Evolutionary conservation across 2,329 filamentous ascomycete species (phyloP), one percentile per base, ranked within the genome.

Genomic region (Teratosphaeria viscida): DNA sequence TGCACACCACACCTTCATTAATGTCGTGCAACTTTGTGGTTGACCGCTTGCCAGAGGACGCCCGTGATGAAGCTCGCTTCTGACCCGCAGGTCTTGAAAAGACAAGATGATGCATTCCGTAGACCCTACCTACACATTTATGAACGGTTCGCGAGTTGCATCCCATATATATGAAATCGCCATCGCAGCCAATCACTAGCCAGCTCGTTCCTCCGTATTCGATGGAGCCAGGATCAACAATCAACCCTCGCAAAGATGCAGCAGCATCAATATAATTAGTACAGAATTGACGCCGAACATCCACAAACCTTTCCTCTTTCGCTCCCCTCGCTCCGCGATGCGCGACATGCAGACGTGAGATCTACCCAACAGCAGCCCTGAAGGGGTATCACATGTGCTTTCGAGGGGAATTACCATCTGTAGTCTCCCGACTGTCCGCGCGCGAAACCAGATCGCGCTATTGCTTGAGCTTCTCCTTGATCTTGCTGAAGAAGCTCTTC

Each of bases 391-490:
- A 49, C 43, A 49, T 49, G 43, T 49, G 43, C 43, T 49, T 49
- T 49, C 19, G 43, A 49, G 43, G 19, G 37, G 5, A 14, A 43
- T 43, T 43, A 14, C 43, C 43, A 11, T 49, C 43, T 19, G n/a
- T 49, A 49, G 43, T 49, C 43, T 49, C 43, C 43, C 8, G 7
- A 23, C 43, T 16, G n/a, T 23, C n/a, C 43, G 43, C 19, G 43
- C 19, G n/a, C 37, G 19, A 19, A 23, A 10, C n/a, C 16, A 10
- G 7, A 11, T 23, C n/a, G 23, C 43, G 43, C 43, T 49, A 49
- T 19, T 59, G 56, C 59, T 67, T 69, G 62, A 80, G 69, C 73
- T 78, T 78, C 60, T 78, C 77, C 75, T 79, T 79, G 62, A 80
- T 63, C 71, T 75, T 77, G 64, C 74, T 74, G 61, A 79, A 79